Base-by-base conservation (phyloP, 345 rosid species). In the Citrus glauca region DNA sequence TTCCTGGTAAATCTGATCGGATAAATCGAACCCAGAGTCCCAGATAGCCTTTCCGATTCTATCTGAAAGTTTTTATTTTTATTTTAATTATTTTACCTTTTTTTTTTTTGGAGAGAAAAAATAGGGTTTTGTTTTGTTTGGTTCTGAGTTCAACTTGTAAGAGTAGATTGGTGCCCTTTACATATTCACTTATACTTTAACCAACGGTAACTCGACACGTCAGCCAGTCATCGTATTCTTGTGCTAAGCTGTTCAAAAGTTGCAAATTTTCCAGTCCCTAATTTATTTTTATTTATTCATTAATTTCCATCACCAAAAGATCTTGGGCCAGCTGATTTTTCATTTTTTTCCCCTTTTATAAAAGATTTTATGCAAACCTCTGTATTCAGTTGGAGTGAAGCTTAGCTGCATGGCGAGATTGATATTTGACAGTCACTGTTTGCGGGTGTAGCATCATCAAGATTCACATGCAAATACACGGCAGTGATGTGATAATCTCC, bases 401-500 rank as follows among this genome's bases (percentile, higher is more conserved):
- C 35, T 9, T 66, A 6, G 53, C 66, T 77, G 85, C 83, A 80
- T 76, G 85, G 84, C 37, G 45, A 6, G 82, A 79, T 66, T 62
- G 61, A 72, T 78, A 45, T 3, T 45, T 79, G 74, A 77, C 89
- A 86, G 98, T 82, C 87, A 94, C 91, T 85, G 88, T 81, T 89
- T 90, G 93, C 89, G 66, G 94, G 81, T 79, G 98, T 87, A 82
- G 98, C 98, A 95, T 85, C 98, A 89, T 90, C 89, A 93, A 93
- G 98, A 95, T 95, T 95, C 98, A 93, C 98, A 95, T 85, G 83
- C 75, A 81, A 84, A 83, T 81, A 81, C 79, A 62, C 76, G 77
- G 82, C 45, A 80, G 78, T 42, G 79, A 76, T 65, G 30, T 14
- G 40, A 65, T 72, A 35, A 25, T 28, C 64, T 55, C 50, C 50